Base-by-base conservation (phyloP, 23 red algal species). In the Agarophyton chilense region DNA sequence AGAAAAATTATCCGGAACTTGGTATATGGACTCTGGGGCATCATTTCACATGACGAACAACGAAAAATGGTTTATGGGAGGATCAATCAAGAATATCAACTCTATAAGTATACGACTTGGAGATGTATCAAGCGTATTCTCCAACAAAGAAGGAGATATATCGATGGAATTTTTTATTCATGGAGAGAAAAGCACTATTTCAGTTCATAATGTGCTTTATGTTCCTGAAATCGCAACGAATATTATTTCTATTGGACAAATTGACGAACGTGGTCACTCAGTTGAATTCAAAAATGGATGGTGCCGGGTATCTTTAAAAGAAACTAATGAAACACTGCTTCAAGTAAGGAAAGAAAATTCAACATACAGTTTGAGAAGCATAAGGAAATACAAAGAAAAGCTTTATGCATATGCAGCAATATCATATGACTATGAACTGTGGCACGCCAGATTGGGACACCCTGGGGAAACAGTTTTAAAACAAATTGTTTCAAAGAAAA, bases 11-110 rank as follows among this genome's bases (percentile, higher is more conserved):
- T 67, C 31, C 4, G 62, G 31, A 39, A 18, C 31, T 6, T 66
- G 80, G 54, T 63, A 60, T 25, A 44, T 84, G 2, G 32, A 84
- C 58, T 84, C 31, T 17, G 80, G 58, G 42, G 58, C 80, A 46
- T 60, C 50, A 22, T 66, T 60, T 44, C 58, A 66, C 25, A 84
- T 84, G 51, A 60, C 50, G 21, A 84, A 60, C 24, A 34, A 78
- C 42, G 22, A 49, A 44, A 65, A 6, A 0, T 67, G 62, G 16
- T 22, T 38, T 67, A 35, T 10, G 2, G 8, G 2, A 17, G 31
- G 18, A 14, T 12, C 28, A 38, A 39, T 39, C 35, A 2, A 67
- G 35, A 67, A 39, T 22, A 67, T 67, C 18, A 26, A 67, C 26
- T 26, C 62, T 38, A 40, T 67, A 38, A 38, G 28, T 16, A 67